These are phyloP conservation scores for Selaginella tamariscina DNA, from an alignment of 75 land plant species.

Conservation along the genomic window DNA sequence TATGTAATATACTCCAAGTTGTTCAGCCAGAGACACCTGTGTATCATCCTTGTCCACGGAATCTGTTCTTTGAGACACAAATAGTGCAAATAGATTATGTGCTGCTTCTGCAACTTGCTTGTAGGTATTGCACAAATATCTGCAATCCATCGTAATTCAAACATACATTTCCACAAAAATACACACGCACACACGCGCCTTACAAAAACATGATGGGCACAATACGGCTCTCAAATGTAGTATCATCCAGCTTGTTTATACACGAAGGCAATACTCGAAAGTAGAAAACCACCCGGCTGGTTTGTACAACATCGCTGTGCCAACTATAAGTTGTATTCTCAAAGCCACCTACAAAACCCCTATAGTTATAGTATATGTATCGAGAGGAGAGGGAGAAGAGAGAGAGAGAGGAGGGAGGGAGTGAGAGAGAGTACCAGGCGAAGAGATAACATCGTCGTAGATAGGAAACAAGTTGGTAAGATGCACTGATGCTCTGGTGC, in stretches of 20 bases:
- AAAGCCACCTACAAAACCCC: conserved; percentile 22
- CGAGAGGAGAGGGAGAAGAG: not conserved
- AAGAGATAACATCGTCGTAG: conserved; percentile 37
- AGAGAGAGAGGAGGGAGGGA: not conserved
- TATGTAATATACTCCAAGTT: not conserved
- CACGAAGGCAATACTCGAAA: conserved; percentile 71
- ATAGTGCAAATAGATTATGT: not conserved
- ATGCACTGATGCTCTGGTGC: conserved; percentile 28
- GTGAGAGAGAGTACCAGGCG: conserved; percentile 27
- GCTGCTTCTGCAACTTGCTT: not conserved
- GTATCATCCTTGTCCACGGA: not conserved
- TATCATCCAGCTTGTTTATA: conserved; percentile 32
- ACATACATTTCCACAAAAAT: not conserved
- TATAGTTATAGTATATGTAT: conserved; percentile 5
- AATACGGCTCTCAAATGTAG: conserved; percentile 31
- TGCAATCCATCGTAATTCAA: not conserved
- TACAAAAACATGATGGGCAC: conserved; percentile 89
- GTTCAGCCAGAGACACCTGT: not conserved
- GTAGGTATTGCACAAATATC: not conserved
- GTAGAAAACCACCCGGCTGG: conserved; percentile 62
- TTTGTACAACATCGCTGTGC: conserved; percentile 73
- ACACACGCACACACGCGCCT: no score
- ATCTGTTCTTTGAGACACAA: not conserved
- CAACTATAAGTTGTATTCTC: conserved; percentile 36
- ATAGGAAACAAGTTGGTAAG: conserved; percentile 49